Evolutionary conservation across 345 rosid genomes (phyloP), one percentile per base, ranked within the genome.

Genomic region (Microcos paniculata): DNA sequence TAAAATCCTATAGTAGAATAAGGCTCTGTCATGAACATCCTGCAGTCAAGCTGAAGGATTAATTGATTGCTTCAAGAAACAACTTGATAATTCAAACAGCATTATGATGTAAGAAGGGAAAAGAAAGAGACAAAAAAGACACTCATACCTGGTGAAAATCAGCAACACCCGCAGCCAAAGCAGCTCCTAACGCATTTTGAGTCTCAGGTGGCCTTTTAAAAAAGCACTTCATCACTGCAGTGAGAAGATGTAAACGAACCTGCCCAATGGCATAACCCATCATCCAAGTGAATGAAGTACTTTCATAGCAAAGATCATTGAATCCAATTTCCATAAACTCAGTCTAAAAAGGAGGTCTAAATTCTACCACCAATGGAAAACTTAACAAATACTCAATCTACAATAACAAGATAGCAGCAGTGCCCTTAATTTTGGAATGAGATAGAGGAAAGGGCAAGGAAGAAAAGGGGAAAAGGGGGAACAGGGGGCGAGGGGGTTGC

Each of bases 1-100:
- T 84, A 96, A 85, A 81, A 93, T 92, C 85, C 99, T 93, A 81
- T 90, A 92, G 88, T 96, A 96, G 90, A 96, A 92, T 79, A 96
- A 84, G 85, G 98, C 98, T 83, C 99, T 86, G 76, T 96, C 99
- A 81, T 96, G 99, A 86, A 96, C 98, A 87, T 96, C 99, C 98
- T 96, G 91, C 80, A 81, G 76, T 73, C 63, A 76, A 72, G 21
- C 62, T 64, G 28, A 68, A 70, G 38, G 73, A 78, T 84, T 65
- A 78, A 82, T 69, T 51, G 18, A 43, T 38, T 19, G 14, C 70
- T 61, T 66, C 56, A 13, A 26, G 48, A 72, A 76, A 65, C 42
- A 58, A 48, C 35, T 62, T 67, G 43, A 16, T 28, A 53, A 69
- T 45, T 52, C 62, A 79, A 62, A 80, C 12, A 74, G 21, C 49